Conservation (phyloP, 2,329 filamentous ascomycete species). For the Capronia americana region DNA sequence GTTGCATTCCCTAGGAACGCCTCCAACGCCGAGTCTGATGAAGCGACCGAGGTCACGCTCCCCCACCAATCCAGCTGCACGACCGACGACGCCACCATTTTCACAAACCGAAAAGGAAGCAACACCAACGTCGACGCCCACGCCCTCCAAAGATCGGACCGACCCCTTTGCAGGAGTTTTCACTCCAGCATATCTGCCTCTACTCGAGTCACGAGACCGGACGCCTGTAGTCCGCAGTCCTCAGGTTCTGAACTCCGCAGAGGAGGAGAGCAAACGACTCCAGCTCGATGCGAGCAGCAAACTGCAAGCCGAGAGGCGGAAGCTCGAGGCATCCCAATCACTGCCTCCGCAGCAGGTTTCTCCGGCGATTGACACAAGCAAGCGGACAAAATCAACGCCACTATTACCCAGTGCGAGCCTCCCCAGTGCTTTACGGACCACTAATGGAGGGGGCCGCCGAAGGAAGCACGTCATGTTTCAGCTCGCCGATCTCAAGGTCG, state of each 20-base stretch:
- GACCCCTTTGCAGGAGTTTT: constrained; percentile 38
- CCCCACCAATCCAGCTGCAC: constrained; percentile 3
- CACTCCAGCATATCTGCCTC: constrained; percentile 35
- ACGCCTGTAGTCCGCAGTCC: constrained; percentile 15
- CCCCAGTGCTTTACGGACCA: constrained; percentile 37
- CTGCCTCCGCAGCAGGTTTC: constrained; percentile 28
- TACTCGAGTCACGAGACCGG: constrained; percentile 36
- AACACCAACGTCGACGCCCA: constrained; percentile 17
- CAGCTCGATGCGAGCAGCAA: constrained; percentile 25
- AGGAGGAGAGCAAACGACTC: constrained; percentile 28
- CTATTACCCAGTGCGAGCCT: constrained; percentile 32
- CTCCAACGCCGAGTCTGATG: constrained; percentile 28
- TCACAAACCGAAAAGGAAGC: constrained; percentile 16
- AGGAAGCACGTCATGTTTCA: constrained; percentile 41
- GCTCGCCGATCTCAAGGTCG: constrained; percentile 38
- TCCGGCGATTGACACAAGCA: constrained; percentile 25
- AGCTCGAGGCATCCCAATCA: constrained; percentile 27
- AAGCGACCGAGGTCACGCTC: constrained; percentile 17
- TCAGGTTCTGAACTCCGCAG: constrained; percentile 12
- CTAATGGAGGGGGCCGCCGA: constrained; percentile 32
- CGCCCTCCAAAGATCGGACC: constrained; percentile 27
- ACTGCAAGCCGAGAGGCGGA: constrained; percentile 22
- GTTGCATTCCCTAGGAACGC: constrained; percentile 27
- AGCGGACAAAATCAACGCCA: constrained; percentile 26
- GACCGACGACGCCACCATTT: constrained; percentile 20